A percentile compares a stretch with the other conserved stretches of the same genome.
phyloP scores from a whole-genome alignment of 2,329 filamentous ascomycete genomes.

The Elsinoe ampelina region DNA sequence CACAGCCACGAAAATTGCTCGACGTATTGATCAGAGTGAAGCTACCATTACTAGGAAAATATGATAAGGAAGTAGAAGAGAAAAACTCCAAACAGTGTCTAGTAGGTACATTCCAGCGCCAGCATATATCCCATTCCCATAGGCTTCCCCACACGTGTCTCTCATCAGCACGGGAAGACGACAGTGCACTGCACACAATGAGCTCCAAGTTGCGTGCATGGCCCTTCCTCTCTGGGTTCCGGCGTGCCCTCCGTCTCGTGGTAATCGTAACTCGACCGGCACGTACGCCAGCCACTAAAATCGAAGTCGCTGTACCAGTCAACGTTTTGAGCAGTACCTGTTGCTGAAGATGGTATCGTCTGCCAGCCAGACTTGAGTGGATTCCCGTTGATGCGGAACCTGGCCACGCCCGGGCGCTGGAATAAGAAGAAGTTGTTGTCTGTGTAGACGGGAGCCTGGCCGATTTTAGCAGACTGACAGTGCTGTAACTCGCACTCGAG shows the following conservation, averaged over 20 bases:
- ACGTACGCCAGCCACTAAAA: background rate
- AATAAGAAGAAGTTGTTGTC: background rate
- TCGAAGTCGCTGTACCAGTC: background rate
- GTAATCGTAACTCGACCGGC: background rate
- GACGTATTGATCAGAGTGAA: too few relatives aligned
- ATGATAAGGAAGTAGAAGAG: too few relatives aligned
- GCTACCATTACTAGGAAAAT: too few relatives aligned
- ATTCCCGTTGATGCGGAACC: background rate
- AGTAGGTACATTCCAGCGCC: background rate
- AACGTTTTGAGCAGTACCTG: background rate
- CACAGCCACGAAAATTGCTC: too few relatives aligned
- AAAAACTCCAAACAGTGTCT: too few relatives aligned
- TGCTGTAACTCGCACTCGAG: too few relatives aligned
- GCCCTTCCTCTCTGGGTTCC: background rate
- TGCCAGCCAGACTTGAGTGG: background rate
- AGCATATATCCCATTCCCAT: background rate
- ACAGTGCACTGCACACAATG: background rate
- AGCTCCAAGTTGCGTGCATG: background rate
- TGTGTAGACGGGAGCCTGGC: too few relatives aligned
- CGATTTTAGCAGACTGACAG: too few relatives aligned
- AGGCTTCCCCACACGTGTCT: too few relatives aligned
- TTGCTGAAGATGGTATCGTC: background rate
- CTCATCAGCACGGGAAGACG: background rate
- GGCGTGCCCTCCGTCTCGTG: background rate
- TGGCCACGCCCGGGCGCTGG: background rate